Evolutionary conservation across 2,329 filamentous ascomycete species (phyloP).

Genomic region (Talaromyces pinophilus): DNA sequence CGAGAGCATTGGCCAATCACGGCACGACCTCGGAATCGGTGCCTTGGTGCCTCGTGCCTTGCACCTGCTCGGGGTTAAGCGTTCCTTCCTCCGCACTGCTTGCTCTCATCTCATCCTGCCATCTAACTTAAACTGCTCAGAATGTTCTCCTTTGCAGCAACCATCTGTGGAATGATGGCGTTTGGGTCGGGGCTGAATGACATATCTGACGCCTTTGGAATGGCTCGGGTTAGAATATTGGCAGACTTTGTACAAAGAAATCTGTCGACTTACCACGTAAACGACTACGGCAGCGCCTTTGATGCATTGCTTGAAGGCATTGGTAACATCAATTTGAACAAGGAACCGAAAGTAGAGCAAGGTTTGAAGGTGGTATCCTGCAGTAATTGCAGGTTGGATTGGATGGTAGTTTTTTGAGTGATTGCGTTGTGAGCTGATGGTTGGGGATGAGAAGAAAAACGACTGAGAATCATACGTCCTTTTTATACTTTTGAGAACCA

Average conservation of each 20-base stretch:
- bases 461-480: not conserved
- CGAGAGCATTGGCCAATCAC: conserved; percentile 9
- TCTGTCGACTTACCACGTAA: conserved; percentile 6
- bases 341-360: not conserved
- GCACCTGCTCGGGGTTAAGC: not conserved
- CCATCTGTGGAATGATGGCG: not conserved
- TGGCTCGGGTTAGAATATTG: not conserved
- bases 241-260: not conserved
- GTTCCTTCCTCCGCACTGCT: no score
- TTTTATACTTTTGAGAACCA: not conserved
- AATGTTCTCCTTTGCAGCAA: conserved; percentile 18
- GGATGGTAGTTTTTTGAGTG: not conserved
- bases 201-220: conserved; percentile 10
- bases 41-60: not conserved
- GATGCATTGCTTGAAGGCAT: not conserved
- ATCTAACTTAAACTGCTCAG: conserved; percentile 14
- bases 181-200: conserved; percentile 1
- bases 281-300: not conserved
- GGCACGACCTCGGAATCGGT: not conserved
- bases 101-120: no score
- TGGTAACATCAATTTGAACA: not conserved
- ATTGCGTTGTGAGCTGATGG: not conserved
- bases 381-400: not conserved
- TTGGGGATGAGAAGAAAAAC: not conserved
- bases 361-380: not conserved